Percentiles rank a stretch among this genome's conserved stretches.
These are phyloP conservation scores for Aspergillus novoparasiticus DNA, from an alignment of 2,329 filamentous ascomycete genomes.

Conservation along the genomic window DNA sequence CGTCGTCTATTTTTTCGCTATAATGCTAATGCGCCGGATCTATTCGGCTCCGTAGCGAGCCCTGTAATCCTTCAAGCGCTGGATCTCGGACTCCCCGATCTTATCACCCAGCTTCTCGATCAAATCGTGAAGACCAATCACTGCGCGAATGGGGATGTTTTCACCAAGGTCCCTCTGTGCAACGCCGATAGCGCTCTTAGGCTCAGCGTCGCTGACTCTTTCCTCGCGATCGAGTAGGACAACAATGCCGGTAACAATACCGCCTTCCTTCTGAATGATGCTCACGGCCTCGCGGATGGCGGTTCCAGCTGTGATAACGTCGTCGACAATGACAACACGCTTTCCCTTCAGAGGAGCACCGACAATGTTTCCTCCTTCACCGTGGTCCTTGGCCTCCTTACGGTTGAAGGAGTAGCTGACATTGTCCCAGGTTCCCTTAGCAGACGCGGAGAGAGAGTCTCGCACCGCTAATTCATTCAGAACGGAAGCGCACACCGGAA, in stretches of 20 bases:
- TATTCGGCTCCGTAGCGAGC: conserved; percentile 44
- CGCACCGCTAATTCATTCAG: conserved; percentile 74
- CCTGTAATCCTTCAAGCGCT: conserved; percentile 73
- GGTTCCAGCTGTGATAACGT: conserved; percentile 94
- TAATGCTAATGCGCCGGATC: conserved; percentile 6
- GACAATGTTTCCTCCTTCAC: conserved; percentile 91
- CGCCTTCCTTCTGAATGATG: conserved; percentile 84
- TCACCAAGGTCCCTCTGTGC: conserved; percentile 75
- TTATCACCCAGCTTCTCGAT: conserved; percentile 67
- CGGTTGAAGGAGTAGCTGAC: conserved; percentile 90
- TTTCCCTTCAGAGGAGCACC: conserved; percentile 83
- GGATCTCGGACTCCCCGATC: conserved; percentile 64
- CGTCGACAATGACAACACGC: conserved; percentile 87
- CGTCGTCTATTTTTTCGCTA: conserved; percentile 26
- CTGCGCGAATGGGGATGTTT: conserved; percentile 75
- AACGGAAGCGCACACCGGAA: conserved; percentile 80
- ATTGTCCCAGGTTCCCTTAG: conserved; percentile 62
- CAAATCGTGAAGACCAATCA: conserved; percentile 73
- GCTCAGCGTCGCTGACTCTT: conserved; percentile 62
- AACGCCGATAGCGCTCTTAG: conserved; percentile 80
- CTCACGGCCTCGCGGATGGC: conserved; percentile 90
- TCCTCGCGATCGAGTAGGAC: conserved; percentile 66
- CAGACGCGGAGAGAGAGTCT: conserved; percentile 46
- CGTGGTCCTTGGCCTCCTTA: conserved; percentile 95
- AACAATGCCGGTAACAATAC: conserved; percentile 80